A percentile compares a stretch with the other conserved stretches of the same genome.
These are phyloP conservation scores for Dactylellina cionopaga DNA, from an alignment of 2,329 filamentous ascomycete species.

Conservation along the genomic window DNA sequence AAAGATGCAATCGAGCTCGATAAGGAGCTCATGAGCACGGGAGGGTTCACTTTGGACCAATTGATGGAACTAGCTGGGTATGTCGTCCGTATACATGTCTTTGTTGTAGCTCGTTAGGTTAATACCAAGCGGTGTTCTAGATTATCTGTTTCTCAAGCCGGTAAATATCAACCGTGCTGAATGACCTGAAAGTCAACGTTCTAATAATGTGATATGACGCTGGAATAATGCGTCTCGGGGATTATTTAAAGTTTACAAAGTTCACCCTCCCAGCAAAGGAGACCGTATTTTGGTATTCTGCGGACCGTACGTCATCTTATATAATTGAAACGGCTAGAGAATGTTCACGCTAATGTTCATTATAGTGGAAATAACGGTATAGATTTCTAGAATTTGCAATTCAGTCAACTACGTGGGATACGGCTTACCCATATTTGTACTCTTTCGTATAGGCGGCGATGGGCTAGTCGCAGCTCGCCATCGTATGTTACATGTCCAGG, in stretches of 20 bases:
- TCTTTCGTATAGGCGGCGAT: slow-evolving; percentile 77
- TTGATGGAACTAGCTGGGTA: slow-evolving; percentile 89
- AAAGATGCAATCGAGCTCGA: slow-evolving; percentile 90
- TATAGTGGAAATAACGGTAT: slow-evolving; percentile 71
- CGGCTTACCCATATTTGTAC: slow-evolving; percentile 38
- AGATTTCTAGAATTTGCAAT: not conserved
- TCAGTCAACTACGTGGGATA: not conserved
- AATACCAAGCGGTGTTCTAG: not conserved
- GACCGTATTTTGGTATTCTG: slow-evolving; percentile 85
- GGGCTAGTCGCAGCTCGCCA: slow-evolving; percentile 94
- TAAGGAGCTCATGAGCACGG: slow-evolving; percentile 88
- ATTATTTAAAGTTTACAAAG: slow-evolving; percentile 73
- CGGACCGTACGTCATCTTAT: slow-evolving; percentile 68
- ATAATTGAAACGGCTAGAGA: not conserved
- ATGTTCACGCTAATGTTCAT: slow-evolving; percentile 48
- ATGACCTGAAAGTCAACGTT: not conserved
- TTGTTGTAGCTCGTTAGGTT: too few species aligned
- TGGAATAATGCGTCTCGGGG: slow-evolving; percentile 9
- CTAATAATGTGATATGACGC: slow-evolving; percentile 3
- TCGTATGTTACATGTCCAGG: slow-evolving; percentile 57
- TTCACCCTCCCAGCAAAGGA: slow-evolving; percentile 79
- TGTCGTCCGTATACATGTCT: too few species aligned
- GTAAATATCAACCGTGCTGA: slow-evolving; percentile 6
- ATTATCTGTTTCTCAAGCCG: slow-evolving; percentile 40
- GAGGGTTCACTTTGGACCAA: slow-evolving; percentile 90